Percentiles rank a stretch among this genome's conserved stretches.
Evolutionary conservation across 208 protist species (phyloP).

Genomic region (Leishmania amazonensis): DNA sequence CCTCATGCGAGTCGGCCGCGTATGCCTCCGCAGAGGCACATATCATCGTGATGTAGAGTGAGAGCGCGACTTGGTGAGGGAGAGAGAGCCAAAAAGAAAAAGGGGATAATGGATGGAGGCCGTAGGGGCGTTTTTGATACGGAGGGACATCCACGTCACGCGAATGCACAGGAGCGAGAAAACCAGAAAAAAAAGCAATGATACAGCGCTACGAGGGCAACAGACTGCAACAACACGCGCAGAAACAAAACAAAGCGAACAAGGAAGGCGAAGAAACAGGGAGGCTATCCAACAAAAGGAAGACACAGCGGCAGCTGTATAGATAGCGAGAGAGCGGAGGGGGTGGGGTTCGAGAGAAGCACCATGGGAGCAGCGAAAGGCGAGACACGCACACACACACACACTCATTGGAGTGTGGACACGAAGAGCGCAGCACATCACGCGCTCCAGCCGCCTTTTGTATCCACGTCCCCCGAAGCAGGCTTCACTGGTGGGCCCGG

Average conservation of each 20-base stretch:
- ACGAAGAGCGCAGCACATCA: neutral
- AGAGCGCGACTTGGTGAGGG: neutral
- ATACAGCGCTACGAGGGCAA: neutral
- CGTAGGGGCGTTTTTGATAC: neutral
- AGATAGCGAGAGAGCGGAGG: neutral
- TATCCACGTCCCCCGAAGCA: neutral
- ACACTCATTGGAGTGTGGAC: neutral
- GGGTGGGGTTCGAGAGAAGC: neutral
- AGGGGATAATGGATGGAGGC: neutral
- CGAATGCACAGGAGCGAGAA: neutral
- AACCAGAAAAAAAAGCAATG: neutral
- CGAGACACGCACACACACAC: neutral
- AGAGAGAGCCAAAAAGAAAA: neutral
- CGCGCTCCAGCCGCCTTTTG: slow-evolving; percentile 1
- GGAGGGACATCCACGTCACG: neutral
- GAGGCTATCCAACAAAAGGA: neutral
- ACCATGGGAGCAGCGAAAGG: neutral
- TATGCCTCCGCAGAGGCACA: neutral
- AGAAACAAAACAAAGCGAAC: neutral
- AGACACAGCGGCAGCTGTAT: neutral
- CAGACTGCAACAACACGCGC: neutral
- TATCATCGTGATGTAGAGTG: neutral
- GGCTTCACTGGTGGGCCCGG: neutral
- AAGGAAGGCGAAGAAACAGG: neutral
- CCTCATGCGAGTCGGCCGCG: neutral